Conservation (phyloP, 352 stramenopile genomes). For the Globisporangium okanoganense region DNA sequence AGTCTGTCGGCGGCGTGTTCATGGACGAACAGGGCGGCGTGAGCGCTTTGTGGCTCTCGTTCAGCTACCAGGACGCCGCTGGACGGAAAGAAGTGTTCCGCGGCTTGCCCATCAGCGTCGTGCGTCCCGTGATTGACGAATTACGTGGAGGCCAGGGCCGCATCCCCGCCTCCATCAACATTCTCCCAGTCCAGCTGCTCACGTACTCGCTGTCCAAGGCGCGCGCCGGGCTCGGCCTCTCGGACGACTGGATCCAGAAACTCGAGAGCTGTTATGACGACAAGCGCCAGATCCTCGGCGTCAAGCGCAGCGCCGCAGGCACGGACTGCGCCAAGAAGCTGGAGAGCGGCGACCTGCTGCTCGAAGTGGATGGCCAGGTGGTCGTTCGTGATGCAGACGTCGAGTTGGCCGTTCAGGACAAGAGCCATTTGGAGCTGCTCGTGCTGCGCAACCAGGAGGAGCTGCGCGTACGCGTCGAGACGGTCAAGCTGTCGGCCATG, state of each 20-base stretch:
- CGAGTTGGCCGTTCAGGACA: conserved; percentile 50
- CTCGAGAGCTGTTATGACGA: conserved; percentile 73
- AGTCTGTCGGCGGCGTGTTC: conserved; percentile 83
- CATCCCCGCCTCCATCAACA: conserved; percentile 52
- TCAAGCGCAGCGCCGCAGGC: conserved; percentile 74
- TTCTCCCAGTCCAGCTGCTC: conserved; percentile 71
- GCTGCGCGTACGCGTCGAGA: conserved; percentile 53
- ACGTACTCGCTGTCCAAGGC: conserved; percentile 88
- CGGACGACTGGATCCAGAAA: conserved; percentile 81
- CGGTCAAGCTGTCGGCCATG: conserved; percentile 61
- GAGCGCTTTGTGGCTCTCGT: conserved; percentile 81
- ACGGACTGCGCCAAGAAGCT: conserved; percentile 65
- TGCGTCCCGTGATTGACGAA: conserved; percentile 62
- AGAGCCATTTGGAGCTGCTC: conserved; percentile 51
- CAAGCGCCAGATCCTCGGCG: conserved; percentile 84
- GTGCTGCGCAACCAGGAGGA: conserved; percentile 78
- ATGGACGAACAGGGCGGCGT: conserved; percentile 70
- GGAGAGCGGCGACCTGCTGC: conserved; percentile 76
- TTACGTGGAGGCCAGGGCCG: conserved; percentile 30
- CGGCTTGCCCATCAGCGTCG: conserved; percentile 59
- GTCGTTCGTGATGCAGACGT: conserved; percentile 81
- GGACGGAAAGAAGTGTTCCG: conserved; percentile 84
- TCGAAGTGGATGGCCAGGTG: conserved; percentile 76
- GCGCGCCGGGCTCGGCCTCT: conserved; percentile 76
- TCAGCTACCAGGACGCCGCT: conserved; percentile 79